These are phyloP conservation scores for Barnettozyma hawaiiensis DNA, from an alignment of 1,139 yeast genomes.

Conservation along the genomic window DNA sequence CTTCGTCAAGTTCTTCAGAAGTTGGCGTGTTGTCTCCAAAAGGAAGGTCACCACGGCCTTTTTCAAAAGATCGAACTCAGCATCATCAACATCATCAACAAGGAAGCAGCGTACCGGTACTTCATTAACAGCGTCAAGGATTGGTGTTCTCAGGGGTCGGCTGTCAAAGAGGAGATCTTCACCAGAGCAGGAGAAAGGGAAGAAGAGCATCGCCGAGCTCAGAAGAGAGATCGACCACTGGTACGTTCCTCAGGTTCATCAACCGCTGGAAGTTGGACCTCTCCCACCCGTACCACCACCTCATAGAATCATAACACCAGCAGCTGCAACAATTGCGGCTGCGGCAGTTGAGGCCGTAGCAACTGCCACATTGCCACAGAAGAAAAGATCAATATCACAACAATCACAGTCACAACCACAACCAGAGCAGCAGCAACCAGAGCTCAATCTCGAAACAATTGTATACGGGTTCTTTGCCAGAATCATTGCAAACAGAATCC, in stretches of 20 bases:
- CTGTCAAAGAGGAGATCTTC: constrained; percentile 7
- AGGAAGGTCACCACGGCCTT: not conserved
- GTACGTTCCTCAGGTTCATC: constrained; percentile 9
- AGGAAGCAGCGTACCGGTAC: not conserved
- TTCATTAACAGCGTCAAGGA: constrained; percentile 11
- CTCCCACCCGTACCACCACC: constrained; percentile 22
- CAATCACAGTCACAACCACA: no score
- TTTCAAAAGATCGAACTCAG: constrained; percentile 4
- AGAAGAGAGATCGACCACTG: constrained; percentile 24
- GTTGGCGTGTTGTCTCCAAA: constrained; percentile 14
- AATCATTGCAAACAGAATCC: constrained; percentile 6
- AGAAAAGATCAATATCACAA: not conserved
- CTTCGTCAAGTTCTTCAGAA: constrained; percentile 11
- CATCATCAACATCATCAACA: no score
- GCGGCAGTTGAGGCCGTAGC: no score
- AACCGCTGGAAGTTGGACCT: not conserved
- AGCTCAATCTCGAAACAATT: not conserved
- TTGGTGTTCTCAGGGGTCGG: constrained; percentile 11
- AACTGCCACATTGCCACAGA: constrained; percentile 1
- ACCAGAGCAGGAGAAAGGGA: constrained; percentile 17
- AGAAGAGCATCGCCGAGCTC: constrained; percentile 23
- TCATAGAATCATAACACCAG: constrained; percentile 14
- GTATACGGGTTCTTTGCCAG: constrained; percentile 3
- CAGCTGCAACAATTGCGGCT: no score
- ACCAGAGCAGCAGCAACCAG: no score